These are phyloP conservation scores for Passalora sequoiae DNA, from an alignment of 2,329 filamentous ascomycete genomes.

Conservation along the genomic window DNA sequence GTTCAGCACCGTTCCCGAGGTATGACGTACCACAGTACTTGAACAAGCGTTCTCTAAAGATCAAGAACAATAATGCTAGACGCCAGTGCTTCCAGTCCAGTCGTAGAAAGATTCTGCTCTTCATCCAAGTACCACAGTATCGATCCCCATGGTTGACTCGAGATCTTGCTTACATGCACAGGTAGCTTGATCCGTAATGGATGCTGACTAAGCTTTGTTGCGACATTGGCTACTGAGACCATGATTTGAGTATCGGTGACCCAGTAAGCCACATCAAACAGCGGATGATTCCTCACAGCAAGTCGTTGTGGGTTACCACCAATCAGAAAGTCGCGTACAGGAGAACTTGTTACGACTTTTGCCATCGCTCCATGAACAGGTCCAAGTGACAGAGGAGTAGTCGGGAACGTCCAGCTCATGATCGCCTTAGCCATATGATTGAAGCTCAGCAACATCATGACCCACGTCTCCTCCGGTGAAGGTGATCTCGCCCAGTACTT, in stretches of 20 bases:
- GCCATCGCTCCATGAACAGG: constrained; percentile 37
- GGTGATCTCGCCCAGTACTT: constrained; percentile 47
- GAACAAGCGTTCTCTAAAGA: neutral
- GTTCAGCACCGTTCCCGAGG: too few relatives aligned
- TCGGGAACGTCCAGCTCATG: constrained; percentile 47
- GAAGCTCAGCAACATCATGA: constrained; percentile 45
- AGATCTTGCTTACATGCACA: constrained; percentile 10
- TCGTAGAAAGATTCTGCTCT: constrained; percentile 9
- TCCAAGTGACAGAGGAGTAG: constrained; percentile 31
- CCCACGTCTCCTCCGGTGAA: constrained; percentile 42
- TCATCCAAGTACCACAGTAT: constrained; percentile 18
- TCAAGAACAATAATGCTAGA: constrained; percentile 25
- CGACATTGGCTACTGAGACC: constrained; percentile 23
- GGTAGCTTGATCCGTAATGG: constrained; percentile 17
- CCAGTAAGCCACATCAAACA: constrained; percentile 27
- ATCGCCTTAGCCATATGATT: constrained; percentile 50
- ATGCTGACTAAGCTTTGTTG: constrained; percentile 4
- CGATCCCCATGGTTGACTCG: constrained; percentile 24
- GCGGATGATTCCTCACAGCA: constrained; percentile 6
- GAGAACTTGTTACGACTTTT: constrained; percentile 34
- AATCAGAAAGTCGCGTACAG: constrained; percentile 38
- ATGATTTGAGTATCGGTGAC: constrained; percentile 11
- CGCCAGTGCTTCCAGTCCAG: constrained; percentile 17
- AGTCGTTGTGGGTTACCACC: constrained; percentile 28
- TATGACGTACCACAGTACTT: too few relatives aligned